phyloP scores from a whole-genome alignment of 352 stramenopile genomes.

The Globisporangium takayamanum region DNA sequence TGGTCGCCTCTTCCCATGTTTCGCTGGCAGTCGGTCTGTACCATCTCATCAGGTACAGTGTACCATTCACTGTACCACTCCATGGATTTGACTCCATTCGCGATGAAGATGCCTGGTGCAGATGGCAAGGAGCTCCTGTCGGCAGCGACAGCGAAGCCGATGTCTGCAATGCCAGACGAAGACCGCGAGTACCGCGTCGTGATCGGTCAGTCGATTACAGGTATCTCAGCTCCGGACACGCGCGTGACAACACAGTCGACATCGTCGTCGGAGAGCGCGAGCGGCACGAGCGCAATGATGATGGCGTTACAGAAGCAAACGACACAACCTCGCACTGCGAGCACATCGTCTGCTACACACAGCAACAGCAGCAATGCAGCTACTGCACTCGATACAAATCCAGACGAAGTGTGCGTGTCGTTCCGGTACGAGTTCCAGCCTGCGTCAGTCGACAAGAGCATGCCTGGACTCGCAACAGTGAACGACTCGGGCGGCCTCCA shows the following conservation, averaged over 20 bases:
- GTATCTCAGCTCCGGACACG: background rate
- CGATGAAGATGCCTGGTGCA: no score
- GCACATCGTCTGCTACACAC: background rate
- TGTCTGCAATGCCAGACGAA: conserved; percentile 23
- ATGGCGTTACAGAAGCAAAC: background rate
- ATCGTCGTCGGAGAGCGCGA: conserved; percentile 2
- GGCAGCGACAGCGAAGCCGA: background rate
- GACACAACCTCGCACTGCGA: background rate
- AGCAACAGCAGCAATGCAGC: background rate
- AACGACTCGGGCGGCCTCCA: conserved; percentile 53
- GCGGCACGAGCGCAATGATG: conserved; percentile 5
- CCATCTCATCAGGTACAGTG: no score
- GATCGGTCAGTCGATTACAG: conserved; percentile 37
- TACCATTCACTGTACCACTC: no score
- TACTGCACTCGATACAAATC: background rate
- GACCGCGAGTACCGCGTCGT: conserved; percentile 49
- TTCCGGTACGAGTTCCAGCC: conserved; percentile 86
- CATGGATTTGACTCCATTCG: no score
- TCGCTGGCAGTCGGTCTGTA: no score
- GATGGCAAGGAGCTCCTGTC: background rate
- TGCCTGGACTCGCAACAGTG: conserved; percentile 57
- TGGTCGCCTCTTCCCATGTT: no score
- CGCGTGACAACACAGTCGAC: background rate
- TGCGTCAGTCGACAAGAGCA: conserved; percentile 62
- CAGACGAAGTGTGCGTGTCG: conserved; percentile 31